Base-by-base conservation (phyloP, 1,284 basidiomycete genomes). In the Fomitopsis pinicola region DNA sequence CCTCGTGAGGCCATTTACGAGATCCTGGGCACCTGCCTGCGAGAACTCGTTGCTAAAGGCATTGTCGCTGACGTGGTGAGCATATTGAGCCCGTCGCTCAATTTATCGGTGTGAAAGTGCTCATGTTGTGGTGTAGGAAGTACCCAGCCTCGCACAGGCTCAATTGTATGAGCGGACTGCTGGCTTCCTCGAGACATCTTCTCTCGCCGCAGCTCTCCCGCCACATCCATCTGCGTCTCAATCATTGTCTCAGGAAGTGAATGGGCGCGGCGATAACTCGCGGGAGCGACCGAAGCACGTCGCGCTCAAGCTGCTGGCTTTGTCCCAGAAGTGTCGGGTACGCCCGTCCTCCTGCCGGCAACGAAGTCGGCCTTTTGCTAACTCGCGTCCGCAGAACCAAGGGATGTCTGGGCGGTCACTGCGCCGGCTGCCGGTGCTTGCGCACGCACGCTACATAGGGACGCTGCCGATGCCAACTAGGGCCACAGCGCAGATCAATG, bases 341-440 rank as follows among this genome's bases (percentile, higher is more conserved):
- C 66, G 85, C 68, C n/a, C 61, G 26, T 46, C 44, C 50, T 62
- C 5, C 14, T 42, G 0, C 46, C 0, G 17, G 26, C 15, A 7
- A 33, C 4, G 9, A 14, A 2, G 19, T 33, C 28, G 7, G 12
- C 45, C 10, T 42, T 1, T 5, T 22, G n/a, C 36, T 48, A 19
- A 58, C 30, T 12, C 19, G 52, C 15, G 1, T 35, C 8, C n/a
- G 42, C 46, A 86, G 86, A 73, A 76, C 36, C 82, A 92, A 73
- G 85, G 85, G n/a, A 85, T 97, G 78, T 97, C 96, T 9, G 96
- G 97, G 17, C 87, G 96, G 53, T 89, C 94, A 3, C 80, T 99
- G 7, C 86, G 97, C 14, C 85, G 94, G 9, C 80, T 99, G 19
- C 97, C 97, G 1, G 92, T 98, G 33, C 82, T 99, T 36, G 94